Evolutionary conservation across 768 basidiomycete genomes (phyloP), one percentile per base, ranked within the genome.

Genomic region (Lentinus brumalis): DNA sequence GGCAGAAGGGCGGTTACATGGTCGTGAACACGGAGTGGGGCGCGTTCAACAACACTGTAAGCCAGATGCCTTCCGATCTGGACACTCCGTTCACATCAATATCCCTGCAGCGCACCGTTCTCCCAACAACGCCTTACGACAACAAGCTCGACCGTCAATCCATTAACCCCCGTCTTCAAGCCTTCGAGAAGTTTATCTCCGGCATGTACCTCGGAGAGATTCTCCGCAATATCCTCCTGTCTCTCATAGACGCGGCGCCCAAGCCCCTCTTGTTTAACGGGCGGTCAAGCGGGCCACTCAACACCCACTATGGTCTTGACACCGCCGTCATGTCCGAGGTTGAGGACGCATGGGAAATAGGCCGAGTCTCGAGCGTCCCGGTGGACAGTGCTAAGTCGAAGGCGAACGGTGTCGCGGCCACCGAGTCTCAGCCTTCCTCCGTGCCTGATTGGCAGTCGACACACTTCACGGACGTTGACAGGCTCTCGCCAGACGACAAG

Each of bases 131-230:
- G 1, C 84, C 91, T 3, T 97, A 87, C 68, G 97, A 99, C 74
- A 95, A 91, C 76, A 86, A 89, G 62, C 79, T 98, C 21, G 97
- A 99, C 74, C 88, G 97, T 53, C 85, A 90, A 69, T 93, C 90
- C 59, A 98, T 98, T 76, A 99, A 99, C 69, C 95, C 96, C 30
- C 80, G 83, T 39, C 89, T 84, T 72, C 97, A 98, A 73, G 92
- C 92, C 2, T 98, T 94, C 71, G 97, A 99, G 76, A 99, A 98
- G 79, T 94, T 97, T 77, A 91, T 99, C 66, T 97, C 94, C 1
- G 97, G 97, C 58, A 98, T 99, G 96, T 99, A 99, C 74, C 85
- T 98, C 42, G 97, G 97, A 58, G 97, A 99, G 76, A 85, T 98
- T 63, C 83, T 89, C 29, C 89, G 97, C 41, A 91, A 92, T 70